phyloP scores from a whole-genome alignment of 2,329 filamentous ascomycete genomes.

The Trichoderma sp. region DNA sequence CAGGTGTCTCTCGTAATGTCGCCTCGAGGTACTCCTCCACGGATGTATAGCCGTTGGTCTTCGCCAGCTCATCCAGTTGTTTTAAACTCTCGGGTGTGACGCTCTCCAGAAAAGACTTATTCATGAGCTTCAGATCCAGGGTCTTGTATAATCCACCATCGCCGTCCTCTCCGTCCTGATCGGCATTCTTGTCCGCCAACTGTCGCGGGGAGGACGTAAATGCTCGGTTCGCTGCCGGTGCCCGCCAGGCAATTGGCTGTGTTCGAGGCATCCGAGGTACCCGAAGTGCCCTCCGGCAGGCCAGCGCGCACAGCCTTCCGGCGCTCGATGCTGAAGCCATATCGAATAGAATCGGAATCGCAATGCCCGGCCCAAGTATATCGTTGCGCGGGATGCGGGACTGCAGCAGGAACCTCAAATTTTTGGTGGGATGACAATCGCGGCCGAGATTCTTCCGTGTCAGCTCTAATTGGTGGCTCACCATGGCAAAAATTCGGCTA shows the following conservation, averaged over 20 bases:
- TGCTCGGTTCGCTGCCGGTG: slow-evolving; percentile 33
- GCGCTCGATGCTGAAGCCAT: slow-evolving; percentile 48
- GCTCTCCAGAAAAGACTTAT: slow-evolving; percentile 38
- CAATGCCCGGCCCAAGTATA: slow-evolving; percentile 21
- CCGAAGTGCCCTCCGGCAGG: slow-evolving; percentile 40
- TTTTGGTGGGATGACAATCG: slow-evolving; percentile 36
- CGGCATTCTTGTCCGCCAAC: slow-evolving; percentile 35
- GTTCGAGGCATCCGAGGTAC: slow-evolving; percentile 34
- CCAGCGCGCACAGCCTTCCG: slow-evolving; percentile 43
- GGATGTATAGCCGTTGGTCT: slow-evolving; percentile 40
- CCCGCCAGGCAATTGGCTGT: slow-evolving; percentile 36
- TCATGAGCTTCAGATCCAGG: slow-evolving; percentile 40
- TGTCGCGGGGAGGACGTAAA: slow-evolving; percentile 41
- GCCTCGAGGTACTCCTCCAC: slow-evolving; percentile 42
- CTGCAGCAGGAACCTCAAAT: slow-evolving; percentile 38
- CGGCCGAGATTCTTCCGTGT: slow-evolving; percentile 38
- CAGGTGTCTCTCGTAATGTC: slow-evolving; percentile 37
- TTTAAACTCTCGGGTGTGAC: slow-evolving; percentile 41
- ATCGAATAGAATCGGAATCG: slow-evolving; percentile 35
- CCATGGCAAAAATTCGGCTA: slow-evolving; percentile 6
- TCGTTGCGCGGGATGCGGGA: slow-evolving; percentile 31
- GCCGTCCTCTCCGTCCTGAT: slow-evolving; percentile 34
- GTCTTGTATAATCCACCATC: slow-evolving; percentile 33
- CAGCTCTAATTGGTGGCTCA: background rate
- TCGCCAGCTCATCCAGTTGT: slow-evolving; percentile 44